Evolutionary conservation across 495 filamentous ascomycete species (phyloP).

Genomic region (Daldinia grandis): DNA sequence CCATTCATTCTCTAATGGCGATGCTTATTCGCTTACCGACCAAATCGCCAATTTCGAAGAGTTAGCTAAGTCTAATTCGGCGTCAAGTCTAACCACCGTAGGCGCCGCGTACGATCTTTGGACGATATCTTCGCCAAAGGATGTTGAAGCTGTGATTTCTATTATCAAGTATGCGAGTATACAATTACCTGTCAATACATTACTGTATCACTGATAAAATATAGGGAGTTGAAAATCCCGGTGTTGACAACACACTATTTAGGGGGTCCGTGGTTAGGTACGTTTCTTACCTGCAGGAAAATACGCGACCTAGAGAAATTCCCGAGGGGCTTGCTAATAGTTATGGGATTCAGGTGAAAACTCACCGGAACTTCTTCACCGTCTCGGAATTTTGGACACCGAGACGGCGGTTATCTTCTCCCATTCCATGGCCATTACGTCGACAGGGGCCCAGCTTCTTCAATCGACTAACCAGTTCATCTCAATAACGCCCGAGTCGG

Average conservation of each 20-base stretch:
- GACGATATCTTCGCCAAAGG: slow-evolving; percentile 29
- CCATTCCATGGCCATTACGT: slow-evolving; percentile 48
- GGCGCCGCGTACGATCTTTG: slow-evolving; percentile 53
- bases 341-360: slow-evolving; percentile 34
- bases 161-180: slow-evolving; percentile 32
- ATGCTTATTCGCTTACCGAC: slow-evolving; percentile 35
- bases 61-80: slow-evolving; percentile 31
- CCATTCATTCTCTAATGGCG: slow-evolving; percentile 40
- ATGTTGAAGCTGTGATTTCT: slow-evolving; percentile 41
- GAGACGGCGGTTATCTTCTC: slow-evolving; percentile 53
- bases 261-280: slow-evolving; percentile 39
- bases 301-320: background rate
- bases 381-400: slow-evolving; percentile 46
- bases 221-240: slow-evolving; percentile 43
- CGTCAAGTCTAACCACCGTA: slow-evolving; percentile 36
- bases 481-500: slow-evolving; percentile 54
- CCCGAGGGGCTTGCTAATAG: background rate
- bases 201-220: background rate
- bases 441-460: slow-evolving; percentile 40
- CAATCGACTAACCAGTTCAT: slow-evolving; percentile 48
- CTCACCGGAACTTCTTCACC: slow-evolving; percentile 46
- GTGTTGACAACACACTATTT: slow-evolving; percentile 50
- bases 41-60: slow-evolving; percentile 47
- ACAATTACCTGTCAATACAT: background rate
- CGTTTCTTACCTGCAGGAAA: background rate